Percentiles rank a stretch among this genome's conserved stretches.
Evolutionary conservation across 148 eudicot species (phyloP).

Genomic region (Nepenthes gracilis): DNA sequence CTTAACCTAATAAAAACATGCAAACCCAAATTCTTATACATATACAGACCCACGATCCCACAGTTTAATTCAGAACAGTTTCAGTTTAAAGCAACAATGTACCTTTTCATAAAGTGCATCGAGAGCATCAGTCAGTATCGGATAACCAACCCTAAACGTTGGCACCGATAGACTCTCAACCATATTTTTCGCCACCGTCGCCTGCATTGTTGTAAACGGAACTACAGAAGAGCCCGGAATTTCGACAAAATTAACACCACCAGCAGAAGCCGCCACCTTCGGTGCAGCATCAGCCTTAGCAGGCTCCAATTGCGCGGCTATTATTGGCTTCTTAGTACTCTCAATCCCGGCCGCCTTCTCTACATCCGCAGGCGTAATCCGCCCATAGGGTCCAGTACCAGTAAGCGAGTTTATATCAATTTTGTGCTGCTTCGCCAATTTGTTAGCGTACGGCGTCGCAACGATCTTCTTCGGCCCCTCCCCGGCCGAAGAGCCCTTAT

Average conservation of each 20-base stretch:
- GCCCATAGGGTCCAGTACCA: conserved; percentile 80
- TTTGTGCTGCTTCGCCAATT: conserved; percentile 91
- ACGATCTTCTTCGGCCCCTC: conserved; percentile 49
- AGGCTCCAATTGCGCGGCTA: conserved; percentile 4
- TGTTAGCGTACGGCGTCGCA: conserved; percentile 84
- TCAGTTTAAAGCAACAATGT: conserved; percentile 2
- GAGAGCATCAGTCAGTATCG: conserved; percentile 60
- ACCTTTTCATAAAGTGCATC: conserved; percentile 84
- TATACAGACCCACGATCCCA: background rate
- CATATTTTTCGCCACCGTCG: conserved; percentile 76
- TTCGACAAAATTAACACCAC: conserved; percentile 30
- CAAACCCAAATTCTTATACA: background rate
- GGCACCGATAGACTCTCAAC: conserved; percentile 72
- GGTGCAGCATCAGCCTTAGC: conserved; percentile 8
- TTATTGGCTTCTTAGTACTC: conserved; percentile 25
- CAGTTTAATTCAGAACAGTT: too few species aligned
- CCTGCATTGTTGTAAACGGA: conserved; percentile 81
- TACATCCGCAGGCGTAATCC: conserved; percentile 78
- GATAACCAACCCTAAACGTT: conserved; percentile 77
- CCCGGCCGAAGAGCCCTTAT: conserved; percentile 9
- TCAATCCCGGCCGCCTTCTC: conserved; percentile 86
- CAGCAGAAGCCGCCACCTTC: conserved; percentile 9
- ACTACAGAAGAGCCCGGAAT: conserved; percentile 76
- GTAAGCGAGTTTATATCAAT: conserved; percentile 44
- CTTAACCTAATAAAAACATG: conserved; percentile 45